These are phyloP conservation scores for Alnus glutinosa DNA, from an alignment of 306 rosid species.

Conservation along the genomic window DNA sequence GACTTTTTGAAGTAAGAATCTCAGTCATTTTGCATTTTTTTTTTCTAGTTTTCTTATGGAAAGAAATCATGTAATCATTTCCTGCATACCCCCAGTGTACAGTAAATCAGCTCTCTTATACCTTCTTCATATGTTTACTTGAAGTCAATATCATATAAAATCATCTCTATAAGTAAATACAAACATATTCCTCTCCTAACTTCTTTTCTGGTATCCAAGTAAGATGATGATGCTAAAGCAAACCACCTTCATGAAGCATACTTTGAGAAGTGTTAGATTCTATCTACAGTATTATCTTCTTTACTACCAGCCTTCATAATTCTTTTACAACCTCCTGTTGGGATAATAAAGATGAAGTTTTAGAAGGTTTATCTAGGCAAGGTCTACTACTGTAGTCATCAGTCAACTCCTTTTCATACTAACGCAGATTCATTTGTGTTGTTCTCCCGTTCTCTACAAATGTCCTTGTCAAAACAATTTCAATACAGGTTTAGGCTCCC, in stretches of 20 bases:
- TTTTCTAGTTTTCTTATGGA: constrained; percentile 11
- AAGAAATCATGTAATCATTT: not conserved
- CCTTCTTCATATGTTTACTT: not conserved
- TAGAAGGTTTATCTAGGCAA: not conserved
- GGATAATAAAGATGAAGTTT: not conserved
- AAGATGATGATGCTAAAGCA: not conserved
- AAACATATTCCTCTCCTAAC: not conserved
- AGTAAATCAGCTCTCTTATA: not conserved
- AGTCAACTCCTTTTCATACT: not conserved
- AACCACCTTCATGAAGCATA: not conserved
- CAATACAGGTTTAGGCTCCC: not conserved
- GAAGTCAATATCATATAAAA: not conserved
- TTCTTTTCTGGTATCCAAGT: not conserved
- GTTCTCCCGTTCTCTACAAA: not conserved
- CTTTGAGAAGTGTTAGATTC: not conserved
- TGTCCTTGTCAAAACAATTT: not conserved
- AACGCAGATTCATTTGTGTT: not conserved
- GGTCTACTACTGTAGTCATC: not conserved
- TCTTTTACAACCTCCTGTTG: not conserved
- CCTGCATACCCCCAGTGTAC: not conserved
- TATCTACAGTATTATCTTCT: not conserved
- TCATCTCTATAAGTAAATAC: not conserved
- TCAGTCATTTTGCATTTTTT: constrained; percentile 12
- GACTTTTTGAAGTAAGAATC: constrained; percentile 72
- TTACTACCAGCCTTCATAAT: not conserved